Evolutionary conservation across 176 grass and related monocot genomes (phyloP).

Genomic region (Cenchrus fungigraminus): DNA sequence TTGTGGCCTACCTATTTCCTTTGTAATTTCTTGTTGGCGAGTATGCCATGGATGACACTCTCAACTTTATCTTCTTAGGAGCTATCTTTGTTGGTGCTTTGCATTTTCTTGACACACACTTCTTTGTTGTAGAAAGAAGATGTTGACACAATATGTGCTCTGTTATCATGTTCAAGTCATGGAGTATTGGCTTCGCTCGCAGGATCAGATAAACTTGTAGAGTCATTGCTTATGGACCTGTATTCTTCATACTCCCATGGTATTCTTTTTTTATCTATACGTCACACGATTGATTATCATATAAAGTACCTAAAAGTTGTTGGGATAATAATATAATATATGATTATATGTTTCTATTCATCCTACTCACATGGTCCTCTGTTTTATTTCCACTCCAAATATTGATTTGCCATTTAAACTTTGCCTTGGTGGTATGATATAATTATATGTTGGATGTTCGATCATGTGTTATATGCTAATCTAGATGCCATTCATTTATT

Average conservation of each 20-base stretch:
- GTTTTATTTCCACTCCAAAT: background rate
- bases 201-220: slow-evolving; percentile 60
- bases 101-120: slow-evolving; percentile 13
- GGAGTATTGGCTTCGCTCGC: slow-evolving; percentile 65
- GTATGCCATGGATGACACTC: too few relatives aligned
- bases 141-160: slow-evolving; percentile 44
- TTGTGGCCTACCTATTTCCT: background rate
- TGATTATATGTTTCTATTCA: background rate
- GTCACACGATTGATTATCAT: slow-evolving; percentile 4
- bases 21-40: slow-evolving; percentile 6
- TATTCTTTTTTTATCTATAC: slow-evolving; percentile 42
- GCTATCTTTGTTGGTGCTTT: slow-evolving; percentile 27
- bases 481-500: background rate
- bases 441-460: slow-evolving; percentile 1
- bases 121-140: slow-evolving; percentile 55
- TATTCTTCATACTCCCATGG: slow-evolving; percentile 48
- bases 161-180: slow-evolving; percentile 77
- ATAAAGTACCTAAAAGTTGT: background rate
- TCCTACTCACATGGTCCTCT: background rate
- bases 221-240: slow-evolving; percentile 72
- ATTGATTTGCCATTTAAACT: background rate
- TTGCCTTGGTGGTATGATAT: background rate
- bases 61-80: background rate
- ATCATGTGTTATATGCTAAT: background rate
- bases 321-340: background rate